Percentiles rank a stretch among this genome's conserved stretches.
Conservation (phyloP, 2,329 filamentous ascomycete genomes). For the Paraphoma chrysanthemicola region DNA sequence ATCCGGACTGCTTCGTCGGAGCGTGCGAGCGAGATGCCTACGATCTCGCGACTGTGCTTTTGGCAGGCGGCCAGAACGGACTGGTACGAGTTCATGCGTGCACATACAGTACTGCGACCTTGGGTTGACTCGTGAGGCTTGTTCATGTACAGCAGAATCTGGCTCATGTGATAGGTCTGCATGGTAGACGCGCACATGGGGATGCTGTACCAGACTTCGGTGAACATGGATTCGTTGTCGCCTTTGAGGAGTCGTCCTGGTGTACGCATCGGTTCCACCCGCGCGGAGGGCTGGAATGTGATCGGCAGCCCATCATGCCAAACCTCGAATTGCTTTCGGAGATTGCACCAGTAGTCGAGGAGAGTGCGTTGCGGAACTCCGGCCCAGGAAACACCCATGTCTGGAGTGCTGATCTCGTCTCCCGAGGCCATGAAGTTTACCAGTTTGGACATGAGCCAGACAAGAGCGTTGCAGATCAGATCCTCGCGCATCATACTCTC, state of each 20-base stretch:
- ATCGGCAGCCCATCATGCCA: constrained; percentile 67
- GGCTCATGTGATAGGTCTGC: constrained; percentile 70
- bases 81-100: constrained; percentile 63
- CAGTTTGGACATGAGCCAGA: constrained; percentile 71
- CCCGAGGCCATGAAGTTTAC: constrained; percentile 69
- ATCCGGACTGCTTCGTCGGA: constrained; percentile 65
- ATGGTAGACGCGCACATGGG: constrained; percentile 71
- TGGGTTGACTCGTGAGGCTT: constrained; percentile 63
- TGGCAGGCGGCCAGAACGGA: constrained; percentile 63
- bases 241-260: constrained; percentile 28
- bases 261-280: constrained; percentile 49
- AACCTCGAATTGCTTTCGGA: constrained; percentile 63
- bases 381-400: constrained; percentile 49
- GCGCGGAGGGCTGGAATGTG: constrained; percentile 65
- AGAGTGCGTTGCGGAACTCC: constrained; percentile 59
- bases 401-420: constrained; percentile 54
- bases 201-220: constrained; percentile 69
- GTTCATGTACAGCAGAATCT: constrained; percentile 67
- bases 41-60: constrained; percentile 67
- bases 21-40: constrained; percentile 65
- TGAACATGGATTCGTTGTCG: constrained; percentile 51
- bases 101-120: constrained; percentile 59
- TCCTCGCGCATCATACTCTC: constrained; percentile 66
- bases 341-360: constrained; percentile 60
- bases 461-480: constrained; percentile 67